Evolutionary conservation across 805 yeast genomes (phyloP), one percentile per base, ranked within the genome.

Genomic region (Kodamaea kaohsiungensis): DNA sequence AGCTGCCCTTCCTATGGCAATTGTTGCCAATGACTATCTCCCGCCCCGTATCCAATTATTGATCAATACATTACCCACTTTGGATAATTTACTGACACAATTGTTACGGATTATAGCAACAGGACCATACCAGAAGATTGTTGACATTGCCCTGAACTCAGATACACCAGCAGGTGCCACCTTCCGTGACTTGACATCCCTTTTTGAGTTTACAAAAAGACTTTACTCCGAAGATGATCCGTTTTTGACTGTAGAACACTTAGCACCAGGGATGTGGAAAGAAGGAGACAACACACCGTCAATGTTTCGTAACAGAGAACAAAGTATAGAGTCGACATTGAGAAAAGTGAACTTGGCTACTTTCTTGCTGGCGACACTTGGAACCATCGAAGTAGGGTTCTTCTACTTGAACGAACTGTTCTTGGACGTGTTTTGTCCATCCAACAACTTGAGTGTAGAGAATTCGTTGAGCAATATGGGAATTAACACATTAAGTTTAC

Each of bases 271-370:
- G 0, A 68, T 85, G 61, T 85, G 89, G 89, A 80, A 82, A 51
- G 82, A 81, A 59, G 86, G 85, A n/a, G 77, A 77, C 6, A 70
- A 77, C 7, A 80, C 88, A 0, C 89, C 90, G 0, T 63, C 74
- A 25, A 76, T 85, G 65, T 74, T 86, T 59, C 76, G 78, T 58
- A 84, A 82, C 51, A 80, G 84, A 55, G 90, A 85, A 60, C 86
- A 84, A 56, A 78, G 84, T 49, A 72, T 84, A 53, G 82, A 79
- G 65, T 77, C 83, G 40, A 85, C 95, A 0, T 69, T 93, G 35
- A 84, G 96, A 55, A 89, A 93, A 61, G 89, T 91, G 1, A 95
- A 95, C 62, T 71, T 95, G 58, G 89, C 97, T 0, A 91, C 97
- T 0, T 95, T 91, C 65, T 73, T 91, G 42, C 81, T 91, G n/a